Evolutionary conservation across 148 eudicot genomes (phyloP), one percentile per base, ranked within the genome.

Genomic region (Selenicereus undatus): DNA sequence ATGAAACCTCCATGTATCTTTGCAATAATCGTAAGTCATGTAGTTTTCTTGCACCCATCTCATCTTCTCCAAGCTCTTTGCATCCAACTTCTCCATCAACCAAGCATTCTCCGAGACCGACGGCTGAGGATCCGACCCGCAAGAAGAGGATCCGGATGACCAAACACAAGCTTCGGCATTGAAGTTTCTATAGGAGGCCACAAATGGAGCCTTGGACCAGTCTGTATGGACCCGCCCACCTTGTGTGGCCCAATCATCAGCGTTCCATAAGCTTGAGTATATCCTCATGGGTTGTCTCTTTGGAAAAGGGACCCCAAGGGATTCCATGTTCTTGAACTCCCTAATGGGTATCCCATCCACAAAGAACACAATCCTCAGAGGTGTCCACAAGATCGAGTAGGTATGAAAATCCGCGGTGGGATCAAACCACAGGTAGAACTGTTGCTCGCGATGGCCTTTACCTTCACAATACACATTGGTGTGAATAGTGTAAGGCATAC

Each of bases 211-310:
- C n/a, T 78, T 30, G 21, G 79, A 73, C 89, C 89, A 87, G 35
- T 87, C 86, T 2, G 89, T 81, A 35, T 83, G 81, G 0, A 87
- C 86, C 18, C 74, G 81, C 0, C 89, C 89, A 3, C 89, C 89
- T 83, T 87, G 86, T 1, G 89, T 87, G 16, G 89, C 89, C 89
- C 89, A 87, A 66, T 85, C 88, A 58, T 87, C 89, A 0, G 89
- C 89, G 54, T 87, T 87, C 89, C 89, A 87, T 11, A 87, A 71
- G 72, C 89, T 87, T 2, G 89, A 87, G 74, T 51, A 85, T 29
- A 87, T 85, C 80, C 82, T 85, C 89, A 87, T 87, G 0, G 89
- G 82, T 58, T 87, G 84, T 11, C 68, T 71, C 14, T 87, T 87
- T 21, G 87, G 87, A 11, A 80, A 87, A 4, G 89, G 88, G 2